Base-by-base conservation (phyloP, 164 flowering plant species). In the Stephania cephalantha region DNA sequence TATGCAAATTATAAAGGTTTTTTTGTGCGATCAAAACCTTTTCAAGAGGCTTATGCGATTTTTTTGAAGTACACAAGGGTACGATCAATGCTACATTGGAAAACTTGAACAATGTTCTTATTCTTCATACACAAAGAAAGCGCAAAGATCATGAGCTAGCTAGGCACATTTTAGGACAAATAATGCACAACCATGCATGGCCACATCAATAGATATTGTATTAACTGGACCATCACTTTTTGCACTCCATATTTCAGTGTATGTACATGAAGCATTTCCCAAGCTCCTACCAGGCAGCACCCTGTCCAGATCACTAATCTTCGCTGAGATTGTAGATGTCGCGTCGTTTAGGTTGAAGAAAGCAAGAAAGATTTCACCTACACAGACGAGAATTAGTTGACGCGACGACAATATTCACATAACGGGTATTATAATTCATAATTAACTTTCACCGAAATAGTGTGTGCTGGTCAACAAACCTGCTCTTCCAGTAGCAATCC, bases 401-500 rank as follows among this genome's bases (percentile, higher is more conserved):
- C 42, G 4, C 4, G 1, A 35, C 4, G 69, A 63, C 45, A 18
- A 45, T 25, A 48, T 42, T n/a, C 66, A 17, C 42, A 20, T 6
- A 11, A 11, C 9, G 25, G 9, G 6, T 17, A 71, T 15, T 13
- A 1, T 15, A 46, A 25, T 9, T 20, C 68, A 0, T n/a, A 2
- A 1, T 35, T 13, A 52, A 64, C 31, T 66, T 35, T n/a, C 63
- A 10, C 22, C 46, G 12, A 66, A 61, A 45, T n/a, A 64, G n/a
- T 55, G 17, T 2, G n/a, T 55, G 17, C 13, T 9, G 17, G 4
- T 17, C 63, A 4, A 11, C 17, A 75, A 68, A 92, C 97, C 97
- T 87, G 17, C 78, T 81, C 85, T 85, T 80, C 97, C 99, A 46
- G 90, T 88, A 7, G 99, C 96, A 76, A 91, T 73, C 99, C 99